phyloP scores from a whole-genome alignment of 305 asterid genomes.

The Andrographis paniculata region DNA sequence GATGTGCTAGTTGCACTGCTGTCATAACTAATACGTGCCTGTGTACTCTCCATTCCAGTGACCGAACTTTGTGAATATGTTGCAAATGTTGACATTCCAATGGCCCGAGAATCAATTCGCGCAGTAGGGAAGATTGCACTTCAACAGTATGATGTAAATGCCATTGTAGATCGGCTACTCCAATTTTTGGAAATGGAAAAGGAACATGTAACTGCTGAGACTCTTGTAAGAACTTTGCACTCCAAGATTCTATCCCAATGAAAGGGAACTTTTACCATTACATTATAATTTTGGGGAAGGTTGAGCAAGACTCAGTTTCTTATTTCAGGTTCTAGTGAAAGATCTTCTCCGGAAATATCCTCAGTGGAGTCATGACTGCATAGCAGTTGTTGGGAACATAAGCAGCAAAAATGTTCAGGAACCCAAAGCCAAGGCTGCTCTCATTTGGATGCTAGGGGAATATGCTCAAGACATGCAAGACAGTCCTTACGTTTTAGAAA shows the following conservation, averaged over 20 bases:
- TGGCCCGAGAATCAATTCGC: constrained; percentile 98
- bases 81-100: constrained; percentile 96
- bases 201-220: constrained; percentile 99
- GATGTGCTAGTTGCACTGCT: background rate
- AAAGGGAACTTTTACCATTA: background rate
- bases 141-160: constrained; percentile 99
- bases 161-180: constrained; percentile 97
- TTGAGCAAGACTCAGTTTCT: constrained; percentile 20
- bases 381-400: constrained; percentile 96
- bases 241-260: background rate
- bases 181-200: constrained; percentile 99
- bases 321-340: constrained; percentile 83
- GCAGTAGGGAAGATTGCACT: constrained; percentile 99
- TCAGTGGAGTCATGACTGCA: constrained; percentile 99
- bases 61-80: constrained; percentile 99
- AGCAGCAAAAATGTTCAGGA: constrained; percentile 96
- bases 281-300: constrained; percentile 4
- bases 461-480: constrained; percentile 99
- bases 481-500: constrained; percentile 85
- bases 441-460: constrained; percentile 99
- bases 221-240: constrained; percentile 56
- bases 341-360: constrained; percentile 99
- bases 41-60: constrained; percentile 46
- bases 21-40: constrained; percentile 11
- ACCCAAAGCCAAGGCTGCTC: constrained; percentile 98